Percentiles rank a stretch among this genome's conserved stretches.
These are phyloP conservation scores for Kwoniella pini DNA, from an alignment of 768 basidiomycete genomes.

Conservation along the genomic window DNA sequence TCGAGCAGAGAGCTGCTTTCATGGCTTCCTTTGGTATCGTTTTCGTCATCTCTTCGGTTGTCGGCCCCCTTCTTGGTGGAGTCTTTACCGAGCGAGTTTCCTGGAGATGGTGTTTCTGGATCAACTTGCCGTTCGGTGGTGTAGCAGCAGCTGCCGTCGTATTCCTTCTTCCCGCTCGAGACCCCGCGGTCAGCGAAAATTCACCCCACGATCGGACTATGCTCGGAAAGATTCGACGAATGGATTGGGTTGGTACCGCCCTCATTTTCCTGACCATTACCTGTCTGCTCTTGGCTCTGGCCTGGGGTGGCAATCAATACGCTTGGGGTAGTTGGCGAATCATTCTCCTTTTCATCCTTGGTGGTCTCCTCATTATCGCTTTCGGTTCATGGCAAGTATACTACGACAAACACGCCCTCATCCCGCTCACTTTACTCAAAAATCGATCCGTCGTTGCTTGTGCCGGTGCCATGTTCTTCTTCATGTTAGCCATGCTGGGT, in stretches of 20 bases:
- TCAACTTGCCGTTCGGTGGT: conserved; percentile 49
- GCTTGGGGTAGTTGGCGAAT: conserved; percentile 57
- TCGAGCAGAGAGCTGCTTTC: conserved; percentile 49
- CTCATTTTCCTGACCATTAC: conserved; percentile 56
- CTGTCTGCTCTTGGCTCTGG: conserved; percentile 58
- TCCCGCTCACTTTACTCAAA: conserved; percentile 54
- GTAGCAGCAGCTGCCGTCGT: conserved; percentile 52
- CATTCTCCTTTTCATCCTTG: conserved; percentile 52
- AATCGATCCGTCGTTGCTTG: conserved; percentile 52
- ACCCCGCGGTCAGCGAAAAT: conserved; percentile 44
- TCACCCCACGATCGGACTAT: conserved; percentile 22
- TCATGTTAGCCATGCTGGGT: conserved; percentile 39
- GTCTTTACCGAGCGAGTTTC: conserved; percentile 52
- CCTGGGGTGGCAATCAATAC: conserved; percentile 60
- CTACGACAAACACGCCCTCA: conserved; percentile 53
- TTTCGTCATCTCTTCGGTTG: conserved; percentile 47
- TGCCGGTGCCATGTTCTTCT: conserved; percentile 39
- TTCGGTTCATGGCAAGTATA: conserved; percentile 54
- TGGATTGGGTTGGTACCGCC: conserved; percentile 58
- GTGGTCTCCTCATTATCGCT: conserved; percentile 46
- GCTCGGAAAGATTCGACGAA: conserved; percentile 23
- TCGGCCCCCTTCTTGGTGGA: conserved; percentile 55
- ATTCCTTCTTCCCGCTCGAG: conserved; percentile 53
- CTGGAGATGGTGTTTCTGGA: conserved; percentile 57
- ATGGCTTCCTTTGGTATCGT: conserved; percentile 47